phyloP scores from a whole-genome alignment of 441 rosid genomes.

The Pelargonium australe region DNA sequence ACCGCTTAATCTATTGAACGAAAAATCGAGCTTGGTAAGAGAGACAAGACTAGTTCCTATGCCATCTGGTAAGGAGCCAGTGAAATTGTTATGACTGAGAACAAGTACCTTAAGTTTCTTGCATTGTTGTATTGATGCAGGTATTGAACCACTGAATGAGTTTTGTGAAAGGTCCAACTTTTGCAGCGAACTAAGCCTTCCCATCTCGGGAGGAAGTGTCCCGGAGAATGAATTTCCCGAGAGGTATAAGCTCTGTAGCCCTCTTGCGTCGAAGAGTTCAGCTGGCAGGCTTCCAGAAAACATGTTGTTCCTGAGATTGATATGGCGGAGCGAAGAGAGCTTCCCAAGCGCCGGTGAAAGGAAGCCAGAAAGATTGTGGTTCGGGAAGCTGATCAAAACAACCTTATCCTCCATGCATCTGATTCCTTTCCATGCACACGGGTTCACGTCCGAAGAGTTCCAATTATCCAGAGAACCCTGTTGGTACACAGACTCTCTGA shows the following conservation, averaged over 20 bases:
- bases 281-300: constrained; percentile 40
- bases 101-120: constrained; percentile 29
- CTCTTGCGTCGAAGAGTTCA: constrained; percentile 27
- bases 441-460: constrained; percentile 46
- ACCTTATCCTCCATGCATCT: constrained; percentile 30
- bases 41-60: constrained; percentile 28
- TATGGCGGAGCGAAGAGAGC: constrained; percentile 36
- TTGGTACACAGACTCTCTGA: constrained; percentile 37
- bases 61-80: constrained; percentile 34
- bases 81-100: constrained; percentile 37
- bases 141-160: constrained; percentile 32
- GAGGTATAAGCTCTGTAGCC: constrained; percentile 43
- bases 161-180: constrained; percentile 38
- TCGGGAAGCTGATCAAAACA: constrained; percentile 32
- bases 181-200: constrained; percentile 31
- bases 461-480: constrained; percentile 32
- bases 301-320: constrained; percentile 41
- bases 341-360: constrained; percentile 36
- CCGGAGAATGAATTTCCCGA: constrained; percentile 48
- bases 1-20: constrained; percentile 36
- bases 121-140: constrained; percentile 33
- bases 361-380: constrained; percentile 33
- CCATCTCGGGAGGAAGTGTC: constrained; percentile 37
- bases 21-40: constrained; percentile 36
- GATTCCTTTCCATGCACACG: constrained; percentile 51